phyloP scores from a whole-genome alignment of 1,139 yeast genomes.

The Saccharomyces hybrid region DNA sequence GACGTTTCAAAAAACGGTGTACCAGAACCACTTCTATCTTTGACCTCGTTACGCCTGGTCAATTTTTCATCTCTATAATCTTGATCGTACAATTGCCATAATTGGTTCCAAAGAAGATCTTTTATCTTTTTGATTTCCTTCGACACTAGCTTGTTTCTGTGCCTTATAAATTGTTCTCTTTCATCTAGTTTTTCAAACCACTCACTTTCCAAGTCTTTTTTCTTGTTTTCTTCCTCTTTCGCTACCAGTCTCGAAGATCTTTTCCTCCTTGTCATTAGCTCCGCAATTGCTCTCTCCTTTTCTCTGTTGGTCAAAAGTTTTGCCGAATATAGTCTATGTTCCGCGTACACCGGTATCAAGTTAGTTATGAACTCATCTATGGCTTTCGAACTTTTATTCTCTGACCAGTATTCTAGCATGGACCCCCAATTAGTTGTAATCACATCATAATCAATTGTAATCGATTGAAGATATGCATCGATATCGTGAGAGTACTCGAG shows the following conservation, averaged over 20 bases:
- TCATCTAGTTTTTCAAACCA: slow-evolving; percentile 28
- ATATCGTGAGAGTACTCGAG: slow-evolving; percentile 29
- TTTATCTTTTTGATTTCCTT: slow-evolving; percentile 23
- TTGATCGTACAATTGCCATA: slow-evolving; percentile 27
- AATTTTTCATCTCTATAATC: slow-evolving; percentile 21
- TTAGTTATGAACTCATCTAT: slow-evolving; percentile 16
- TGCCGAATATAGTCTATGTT: slow-evolving; percentile 25
- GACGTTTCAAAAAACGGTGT: background rate
- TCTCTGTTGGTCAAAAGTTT: slow-evolving; percentile 22
- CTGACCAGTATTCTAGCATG: slow-evolving; percentile 16
- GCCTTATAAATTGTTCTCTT: slow-evolving; percentile 25
- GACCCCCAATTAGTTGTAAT: slow-evolving; percentile 24
- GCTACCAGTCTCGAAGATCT: slow-evolving; percentile 32
- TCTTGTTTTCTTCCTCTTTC: slow-evolving; percentile 28
- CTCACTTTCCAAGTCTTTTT: slow-evolving; percentile 24
- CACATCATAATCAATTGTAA: slow-evolving; percentile 18
- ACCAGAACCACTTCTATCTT: slow-evolving; percentile 2
- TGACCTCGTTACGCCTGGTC: slow-evolving; percentile 6
- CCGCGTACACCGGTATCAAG: slow-evolving; percentile 16
- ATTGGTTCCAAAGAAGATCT: slow-evolving; percentile 24
- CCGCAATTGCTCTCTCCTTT: slow-evolving; percentile 26
- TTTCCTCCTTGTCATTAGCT: slow-evolving; percentile 27
- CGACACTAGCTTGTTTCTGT: slow-evolving; percentile 19
- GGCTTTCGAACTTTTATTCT: slow-evolving; percentile 1
- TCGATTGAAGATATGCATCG: slow-evolving; percentile 22